phyloP scores from a whole-genome alignment of 208 protist species.

The Trypanosoma mega region DNA sequence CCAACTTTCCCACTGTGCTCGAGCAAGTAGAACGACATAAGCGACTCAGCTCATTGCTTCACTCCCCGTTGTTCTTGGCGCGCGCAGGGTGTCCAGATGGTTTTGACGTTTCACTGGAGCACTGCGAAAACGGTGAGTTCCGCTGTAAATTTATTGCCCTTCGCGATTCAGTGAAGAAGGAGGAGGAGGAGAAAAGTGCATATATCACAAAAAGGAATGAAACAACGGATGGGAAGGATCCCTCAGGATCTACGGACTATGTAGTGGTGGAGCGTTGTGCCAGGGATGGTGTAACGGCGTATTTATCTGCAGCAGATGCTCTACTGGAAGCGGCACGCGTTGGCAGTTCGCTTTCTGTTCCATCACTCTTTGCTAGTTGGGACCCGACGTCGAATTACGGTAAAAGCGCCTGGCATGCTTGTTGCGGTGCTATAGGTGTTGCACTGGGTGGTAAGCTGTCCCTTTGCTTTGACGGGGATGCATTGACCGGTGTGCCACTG shows the following conservation, averaged over 20 bases:
- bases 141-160: not conserved
- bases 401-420: conserved; percentile 61
- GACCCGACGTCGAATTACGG: conserved; percentile 39
- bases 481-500: conserved; percentile 8
- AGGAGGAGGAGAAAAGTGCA: not conserved
- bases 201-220: not conserved
- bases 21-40: conserved; percentile 43
- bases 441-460: conserved; percentile 27
- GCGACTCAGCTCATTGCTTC: conserved; percentile 24
- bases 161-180: not conserved
- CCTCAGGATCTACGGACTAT: too few species aligned
- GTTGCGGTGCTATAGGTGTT: conserved; percentile 38
- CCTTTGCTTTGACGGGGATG: conserved; percentile 21
- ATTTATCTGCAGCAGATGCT: conserved; percentile 23
- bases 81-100: conserved; percentile 7
- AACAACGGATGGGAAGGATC: not conserved
- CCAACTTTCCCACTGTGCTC: conserved; percentile 47
- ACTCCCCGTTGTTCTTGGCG: conserved; percentile 22
- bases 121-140: not conserved
- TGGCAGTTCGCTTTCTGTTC: not conserved
- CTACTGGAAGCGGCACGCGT: not conserved
- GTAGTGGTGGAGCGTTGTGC: conserved; percentile 11
- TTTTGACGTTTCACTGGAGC: conserved; percentile 7
- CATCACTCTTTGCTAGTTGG: conserved; percentile 33
- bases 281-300: conserved; percentile 15